Evolutionary conservation across 176 grass and related monocot species (phyloP).

Genomic region (Cymbopogon citratus): DNA sequence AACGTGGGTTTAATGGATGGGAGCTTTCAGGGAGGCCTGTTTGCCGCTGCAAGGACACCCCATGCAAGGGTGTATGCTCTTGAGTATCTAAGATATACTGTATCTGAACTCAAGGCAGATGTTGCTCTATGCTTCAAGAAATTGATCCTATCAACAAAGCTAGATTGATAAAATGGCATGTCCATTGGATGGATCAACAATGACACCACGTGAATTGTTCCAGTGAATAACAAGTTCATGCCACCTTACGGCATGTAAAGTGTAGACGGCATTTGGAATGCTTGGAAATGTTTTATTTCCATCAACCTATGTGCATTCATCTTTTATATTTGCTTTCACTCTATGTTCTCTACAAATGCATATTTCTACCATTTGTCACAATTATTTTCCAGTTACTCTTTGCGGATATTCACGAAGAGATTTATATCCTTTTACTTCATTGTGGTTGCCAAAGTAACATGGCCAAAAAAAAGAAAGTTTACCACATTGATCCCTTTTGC

Average conservation of each 20-base stretch:
- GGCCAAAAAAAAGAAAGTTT: not conserved
- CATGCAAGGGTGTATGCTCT: conserved; percentile 56
- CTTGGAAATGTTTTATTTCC: not conserved
- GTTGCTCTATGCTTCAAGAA: not conserved
- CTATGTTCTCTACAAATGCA: not conserved
- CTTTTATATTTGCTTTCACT: not conserved
- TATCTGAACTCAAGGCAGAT: not conserved
- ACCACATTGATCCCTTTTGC: not conserved
- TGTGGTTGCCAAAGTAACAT: not conserved
- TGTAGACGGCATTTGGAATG: not conserved
- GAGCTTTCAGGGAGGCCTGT: conserved; percentile 55
- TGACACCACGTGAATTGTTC: not conserved
- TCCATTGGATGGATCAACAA: not conserved
- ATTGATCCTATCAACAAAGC: not conserved
- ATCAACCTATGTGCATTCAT: not conserved
- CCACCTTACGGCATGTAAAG: conserved; percentile 25
- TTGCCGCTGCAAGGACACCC: conserved; percentile 61
- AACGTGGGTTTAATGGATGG: conserved; percentile 87
- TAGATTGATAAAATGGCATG: not conserved
- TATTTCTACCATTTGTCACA: not conserved
- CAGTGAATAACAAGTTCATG: not conserved
- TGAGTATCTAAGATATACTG: not conserved
- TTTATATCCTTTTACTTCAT: not conserved
- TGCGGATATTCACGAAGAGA: not conserved
- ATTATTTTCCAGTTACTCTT: not conserved